Conservation (phyloP, 1,284 basidiomycete species). For the Fomitopsis schrenkii region DNA sequence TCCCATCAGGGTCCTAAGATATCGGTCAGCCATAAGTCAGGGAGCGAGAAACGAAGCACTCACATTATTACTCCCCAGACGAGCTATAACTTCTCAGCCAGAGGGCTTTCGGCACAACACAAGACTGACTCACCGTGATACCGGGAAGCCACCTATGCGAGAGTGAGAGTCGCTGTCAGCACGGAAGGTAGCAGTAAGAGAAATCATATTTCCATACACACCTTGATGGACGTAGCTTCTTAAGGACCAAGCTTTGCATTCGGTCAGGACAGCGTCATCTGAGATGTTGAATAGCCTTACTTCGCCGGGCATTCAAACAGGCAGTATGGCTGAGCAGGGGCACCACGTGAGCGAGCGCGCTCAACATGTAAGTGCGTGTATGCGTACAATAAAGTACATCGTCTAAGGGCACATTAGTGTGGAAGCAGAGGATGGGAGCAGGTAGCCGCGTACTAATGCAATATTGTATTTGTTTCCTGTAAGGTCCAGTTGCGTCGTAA, state of each 20-base stretch:
- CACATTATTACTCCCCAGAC: constrained; percentile 4
- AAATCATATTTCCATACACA: not conserved
- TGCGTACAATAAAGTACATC: constrained; percentile 63
- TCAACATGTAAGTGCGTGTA: constrained; percentile 33
- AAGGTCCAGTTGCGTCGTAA: constrained; percentile 48
- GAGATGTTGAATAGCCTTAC: constrained; percentile 24
- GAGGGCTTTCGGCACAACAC: too few species aligned
- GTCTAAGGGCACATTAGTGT: constrained; percentile 37
- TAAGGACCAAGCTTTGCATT: constrained; percentile 25
- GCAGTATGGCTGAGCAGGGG: constrained; percentile 39
- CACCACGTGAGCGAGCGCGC: not conserved
- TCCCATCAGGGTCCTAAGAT: constrained; percentile 55
- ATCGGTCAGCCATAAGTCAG: not conserved
- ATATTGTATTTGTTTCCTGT: constrained; percentile 61
- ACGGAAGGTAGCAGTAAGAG: too few species aligned
- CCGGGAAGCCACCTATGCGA: constrained; percentile 25
- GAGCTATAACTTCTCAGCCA: too few species aligned
- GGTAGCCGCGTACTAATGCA: constrained; percentile 43
- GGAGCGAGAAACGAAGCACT: constrained; percentile 31
- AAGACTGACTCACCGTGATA: constrained; percentile 23
- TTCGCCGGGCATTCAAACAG: constrained; percentile 60
- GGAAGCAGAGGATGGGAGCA: not conserved
- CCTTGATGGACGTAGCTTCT: constrained; percentile 30
- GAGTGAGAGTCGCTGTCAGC: not conserved
- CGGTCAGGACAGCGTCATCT: not conserved